Evolutionary conservation across 2,329 filamentous ascomycete species (phyloP).

Genomic region (Gaeumannomyces tritici): DNA sequence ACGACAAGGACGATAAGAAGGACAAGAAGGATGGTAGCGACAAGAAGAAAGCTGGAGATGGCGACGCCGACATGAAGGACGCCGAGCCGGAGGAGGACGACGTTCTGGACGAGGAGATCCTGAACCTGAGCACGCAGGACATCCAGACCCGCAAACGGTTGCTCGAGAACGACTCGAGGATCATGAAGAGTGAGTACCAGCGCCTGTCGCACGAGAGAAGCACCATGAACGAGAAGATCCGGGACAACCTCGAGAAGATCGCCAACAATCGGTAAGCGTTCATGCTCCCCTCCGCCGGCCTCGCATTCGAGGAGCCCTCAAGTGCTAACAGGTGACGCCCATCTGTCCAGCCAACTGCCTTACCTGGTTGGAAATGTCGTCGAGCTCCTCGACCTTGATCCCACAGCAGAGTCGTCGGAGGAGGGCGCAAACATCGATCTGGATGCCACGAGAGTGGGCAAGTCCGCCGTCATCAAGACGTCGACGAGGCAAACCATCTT

Average conservation of each 20-base stretch:
- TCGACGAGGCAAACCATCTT: conserved; percentile 98
- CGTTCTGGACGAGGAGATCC: conserved; percentile 84
- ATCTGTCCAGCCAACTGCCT: conserved; percentile 70
- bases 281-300: neutral
- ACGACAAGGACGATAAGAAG: conserved; percentile 41
- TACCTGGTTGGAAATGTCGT: conserved; percentile 98
- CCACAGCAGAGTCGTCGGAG: conserved; percentile 89
- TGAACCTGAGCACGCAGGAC: conserved; percentile 87
- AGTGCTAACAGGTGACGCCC: conserved; percentile 6
- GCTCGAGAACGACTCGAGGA: conserved; percentile 93
- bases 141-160: conserved; percentile 84
- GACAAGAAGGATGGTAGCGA: conserved; percentile 45
- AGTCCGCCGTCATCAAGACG: conserved; percentile 98
- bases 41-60: conserved; percentile 45
- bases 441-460: conserved; percentile 91
- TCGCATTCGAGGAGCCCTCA: neutral
- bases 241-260: conserved; percentile 98
- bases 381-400: conserved; percentile 91
- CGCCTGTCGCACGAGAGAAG: conserved; percentile 91
- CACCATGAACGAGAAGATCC: conserved; percentile 97
- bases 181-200: conserved; percentile 97
- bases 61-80: conserved; percentile 88
- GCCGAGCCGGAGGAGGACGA: conserved; percentile 66
- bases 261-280: conserved; percentile 82
- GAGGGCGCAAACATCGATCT: conserved; percentile 98